These are phyloP conservation scores for Moniliella sp. DNA, from an alignment of 1,284 basidiomycete genomes.

Conservation along the genomic window DNA sequence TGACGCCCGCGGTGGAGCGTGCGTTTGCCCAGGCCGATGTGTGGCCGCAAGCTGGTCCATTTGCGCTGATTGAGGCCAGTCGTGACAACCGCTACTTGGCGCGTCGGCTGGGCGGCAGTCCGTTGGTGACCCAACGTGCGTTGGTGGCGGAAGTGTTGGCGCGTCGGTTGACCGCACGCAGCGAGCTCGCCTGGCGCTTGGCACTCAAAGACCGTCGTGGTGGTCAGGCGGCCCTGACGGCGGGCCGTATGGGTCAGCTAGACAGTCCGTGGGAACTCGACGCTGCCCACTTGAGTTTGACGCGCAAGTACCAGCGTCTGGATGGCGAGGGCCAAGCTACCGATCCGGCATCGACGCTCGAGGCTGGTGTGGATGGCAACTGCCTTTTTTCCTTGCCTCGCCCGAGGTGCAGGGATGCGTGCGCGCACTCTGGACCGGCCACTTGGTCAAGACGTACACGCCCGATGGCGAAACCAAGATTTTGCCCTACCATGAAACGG, in stretches of 20 bases:
- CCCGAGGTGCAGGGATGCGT: constrained; percentile 10
- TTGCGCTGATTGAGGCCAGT: constrained; percentile 13
- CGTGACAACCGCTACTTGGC: constrained; percentile 8
- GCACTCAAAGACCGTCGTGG: constrained; percentile 1
- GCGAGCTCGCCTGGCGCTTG: constrained; percentile 4
- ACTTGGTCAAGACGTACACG: constrained; percentile 11
- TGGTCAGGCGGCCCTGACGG: neutral
- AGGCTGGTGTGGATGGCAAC: constrained; percentile 18
- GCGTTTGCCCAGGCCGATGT: constrained; percentile 16
- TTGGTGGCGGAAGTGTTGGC: constrained; percentile 15
- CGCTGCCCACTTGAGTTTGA: constrained; percentile 8
- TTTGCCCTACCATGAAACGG: constrained; percentile 11
- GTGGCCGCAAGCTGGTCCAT: constrained; percentile 13
- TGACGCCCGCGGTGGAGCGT: constrained; percentile 7
- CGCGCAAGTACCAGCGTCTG: constrained; percentile 12
- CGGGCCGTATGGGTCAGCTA: too few relatives aligned
- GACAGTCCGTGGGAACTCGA: neutral
- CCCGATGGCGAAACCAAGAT: constrained; percentile 11
- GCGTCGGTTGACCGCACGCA: constrained; percentile 9
- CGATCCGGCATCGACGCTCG: constrained; percentile 13
- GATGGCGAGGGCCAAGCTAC: constrained; percentile 12
- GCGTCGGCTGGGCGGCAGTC: too few relatives aligned
- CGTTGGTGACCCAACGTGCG: constrained; percentile 4
- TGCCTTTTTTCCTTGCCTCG: constrained; percentile 10
- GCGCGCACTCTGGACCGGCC: constrained; percentile 16